Base-by-base conservation (phyloP, 345 rosid species). In the Citrus australasica region DNA sequence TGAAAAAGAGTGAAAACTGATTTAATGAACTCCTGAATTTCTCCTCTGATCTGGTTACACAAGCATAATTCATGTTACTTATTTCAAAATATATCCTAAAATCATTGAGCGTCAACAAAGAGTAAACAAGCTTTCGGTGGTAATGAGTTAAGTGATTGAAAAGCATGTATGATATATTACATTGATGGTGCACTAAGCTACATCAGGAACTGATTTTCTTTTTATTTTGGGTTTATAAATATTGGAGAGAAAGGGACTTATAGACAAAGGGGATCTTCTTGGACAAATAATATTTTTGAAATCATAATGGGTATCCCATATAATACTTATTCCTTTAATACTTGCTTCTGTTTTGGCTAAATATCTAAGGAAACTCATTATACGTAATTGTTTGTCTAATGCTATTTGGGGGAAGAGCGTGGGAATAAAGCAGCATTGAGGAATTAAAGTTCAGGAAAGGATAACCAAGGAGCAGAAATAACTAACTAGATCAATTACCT, bases 21-120 rank as follows among this genome's bases (percentile, higher is more conserved):
- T 82, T 89, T 91, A 79, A 94, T 89, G 80, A 90, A 91, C 75
- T 91, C 91, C 83, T 91, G 92, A 63, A 93, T 87, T 76, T 84
- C 89, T 56, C 85, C 84, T 84, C 85, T 91, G 86, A 91, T 79
- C 97, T 93, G 88, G 73, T 82, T 22, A 16, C 42, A 72, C 37
- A 66, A 79, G 76, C 22, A 72, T 27, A 74, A 7, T 46, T 46
- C 25, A n/a, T 28, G 77, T 75, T n/a, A 72, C 75, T 64, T n/a
- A 62, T 42, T 59, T 71, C 8, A 32, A 67, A 60, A 25, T 48
- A 53, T 17, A 77, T 68, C 4, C 38, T 28, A 19, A 76, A 76
- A 42, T 4, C 48, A 5, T 48, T 7, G 60, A 30, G 42, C 37
- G 19, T 30, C 33, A 22, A 37, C 13, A 51, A 28, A 22, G 33